Evolutionary conservation across 1,139 yeast genomes (phyloP).

Genomic region (Blastobotrys aristatus): DNA sequence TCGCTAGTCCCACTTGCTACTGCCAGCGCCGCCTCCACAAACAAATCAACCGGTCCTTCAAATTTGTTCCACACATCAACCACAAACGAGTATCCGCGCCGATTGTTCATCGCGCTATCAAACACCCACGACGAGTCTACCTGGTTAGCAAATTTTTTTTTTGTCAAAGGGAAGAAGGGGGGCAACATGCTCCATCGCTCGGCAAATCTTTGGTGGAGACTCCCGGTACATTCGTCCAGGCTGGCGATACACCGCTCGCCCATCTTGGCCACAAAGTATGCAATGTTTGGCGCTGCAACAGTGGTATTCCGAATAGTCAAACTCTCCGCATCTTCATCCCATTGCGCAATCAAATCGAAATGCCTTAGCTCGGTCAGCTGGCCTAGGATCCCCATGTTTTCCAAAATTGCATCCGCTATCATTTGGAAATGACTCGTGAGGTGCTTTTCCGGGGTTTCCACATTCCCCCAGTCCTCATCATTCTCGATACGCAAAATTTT

Average conservation of each 20-base stretch:
- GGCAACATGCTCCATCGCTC: slow-evolving; percentile 4
- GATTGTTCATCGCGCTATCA: not conserved
- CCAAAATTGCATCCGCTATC: slow-evolving; percentile 1
- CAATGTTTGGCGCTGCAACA: not conserved
- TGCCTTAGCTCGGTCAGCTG: not conserved
- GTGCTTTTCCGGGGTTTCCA: not conserved
- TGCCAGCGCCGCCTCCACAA: not conserved
- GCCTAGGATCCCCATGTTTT: slow-evolving; percentile 2
- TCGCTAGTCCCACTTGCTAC: not conserved
- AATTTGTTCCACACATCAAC: not conserved
- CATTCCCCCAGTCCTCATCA: not conserved
- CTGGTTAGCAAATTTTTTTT: not conserved
- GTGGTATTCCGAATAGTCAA: not conserved
- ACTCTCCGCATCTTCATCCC: not conserved
- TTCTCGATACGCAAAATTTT: not conserved
- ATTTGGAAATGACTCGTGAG: not conserved
- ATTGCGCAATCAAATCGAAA: slow-evolving; percentile 3
- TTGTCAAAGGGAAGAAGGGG: not conserved
- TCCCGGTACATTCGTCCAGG: not conserved
- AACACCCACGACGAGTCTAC: not conserved
- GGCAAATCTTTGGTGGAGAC: not conserved
- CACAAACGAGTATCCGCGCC: slow-evolving; percentile 1
- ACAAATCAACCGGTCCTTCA: not conserved
- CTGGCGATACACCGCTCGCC: not conserved
- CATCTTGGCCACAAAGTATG: not conserved